Evolutionary conservation across 2,329 filamentous ascomycete species (phyloP).

Genomic region (Gremmenia infestans): DNA sequence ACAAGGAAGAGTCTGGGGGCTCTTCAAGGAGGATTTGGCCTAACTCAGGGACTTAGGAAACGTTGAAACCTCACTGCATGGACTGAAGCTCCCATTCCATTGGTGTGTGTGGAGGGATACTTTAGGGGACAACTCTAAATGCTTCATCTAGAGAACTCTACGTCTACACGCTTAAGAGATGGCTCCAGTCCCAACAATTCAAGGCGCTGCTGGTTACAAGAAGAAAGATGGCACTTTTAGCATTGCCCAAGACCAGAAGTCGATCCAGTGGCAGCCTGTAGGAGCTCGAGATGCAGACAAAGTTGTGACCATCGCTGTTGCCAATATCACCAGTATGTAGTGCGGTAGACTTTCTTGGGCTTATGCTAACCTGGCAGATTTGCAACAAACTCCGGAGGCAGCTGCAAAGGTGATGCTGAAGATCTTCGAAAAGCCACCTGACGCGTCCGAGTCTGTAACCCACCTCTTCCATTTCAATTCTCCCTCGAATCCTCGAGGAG

Average conservation of each 20-base stretch:
- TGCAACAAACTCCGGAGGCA: constrained; percentile 91
- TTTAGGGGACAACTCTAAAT: background rate
- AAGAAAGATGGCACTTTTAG: constrained; percentile 89
- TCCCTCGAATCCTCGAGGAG: constrained; percentile 64
- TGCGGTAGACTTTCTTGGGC: background rate
- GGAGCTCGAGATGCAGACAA: constrained; percentile 56
- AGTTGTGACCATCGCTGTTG: constrained; percentile 63
- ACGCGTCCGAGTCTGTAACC: constrained; percentile 55
- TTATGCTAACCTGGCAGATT: constrained; percentile 50
- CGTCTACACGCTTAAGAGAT: constrained; percentile 37
- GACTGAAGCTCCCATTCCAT: too few species aligned
- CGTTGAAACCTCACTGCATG: too few species aligned
- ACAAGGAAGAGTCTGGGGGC: too few species aligned
- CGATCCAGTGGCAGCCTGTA: constrained; percentile 76
- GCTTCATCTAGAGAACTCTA: background rate
- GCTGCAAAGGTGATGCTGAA: constrained; percentile 90
- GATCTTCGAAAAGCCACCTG: constrained; percentile 69
- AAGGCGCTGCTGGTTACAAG: constrained; percentile 74
- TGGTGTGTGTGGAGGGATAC: background rate
- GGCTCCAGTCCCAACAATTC: constrained; percentile 13
- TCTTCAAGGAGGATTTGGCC: too few species aligned
- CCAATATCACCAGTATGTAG: constrained; percentile 74
- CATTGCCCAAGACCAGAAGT: constrained; percentile 66
- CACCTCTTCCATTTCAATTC: constrained; percentile 92
- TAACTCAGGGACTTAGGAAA: too few species aligned